Percentiles rank a stretch among this genome's conserved stretches.
Conservation (phyloP, 2,329 filamentous ascomycete species). For the Monosporascus cannonballus region DNA sequence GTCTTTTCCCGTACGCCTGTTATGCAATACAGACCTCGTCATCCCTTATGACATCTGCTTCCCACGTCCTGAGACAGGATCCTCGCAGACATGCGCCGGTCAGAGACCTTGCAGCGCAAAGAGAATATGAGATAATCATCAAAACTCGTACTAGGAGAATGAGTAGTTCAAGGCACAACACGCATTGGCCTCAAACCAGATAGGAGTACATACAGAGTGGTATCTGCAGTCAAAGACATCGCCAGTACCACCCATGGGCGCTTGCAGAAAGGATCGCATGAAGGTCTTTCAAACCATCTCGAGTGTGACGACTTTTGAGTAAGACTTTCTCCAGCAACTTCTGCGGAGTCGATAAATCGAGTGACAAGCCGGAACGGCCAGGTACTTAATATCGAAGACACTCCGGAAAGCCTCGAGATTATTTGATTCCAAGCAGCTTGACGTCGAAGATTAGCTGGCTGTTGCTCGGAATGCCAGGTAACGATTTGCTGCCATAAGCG, state of each 20-base stretch:
- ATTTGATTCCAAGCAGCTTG: constrained; percentile 80
- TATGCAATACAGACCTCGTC: constrained; percentile 48
- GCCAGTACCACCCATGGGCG: neutral
- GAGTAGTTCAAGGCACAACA: neutral
- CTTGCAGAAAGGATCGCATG: neutral
- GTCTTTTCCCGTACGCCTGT: constrained; percentile 39
- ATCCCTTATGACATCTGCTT: constrained; percentile 39
- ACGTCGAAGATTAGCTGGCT: constrained; percentile 89
- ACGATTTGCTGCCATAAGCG: constrained; percentile 79
- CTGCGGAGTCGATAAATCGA: neutral
- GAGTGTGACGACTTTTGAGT: neutral
- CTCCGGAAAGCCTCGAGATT: constrained; percentile 28
- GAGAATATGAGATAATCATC: constrained; percentile 6
- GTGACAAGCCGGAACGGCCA: neutral
- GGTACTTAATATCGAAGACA: neutral
- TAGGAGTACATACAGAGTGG: constrained; percentile 20
- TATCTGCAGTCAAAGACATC: constrained; percentile 13
- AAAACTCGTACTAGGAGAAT: constrained; percentile 1
- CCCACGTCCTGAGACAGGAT: constrained; percentile 29
- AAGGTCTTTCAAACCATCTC: neutral
- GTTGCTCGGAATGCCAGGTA: constrained; percentile 85
- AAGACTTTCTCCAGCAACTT: neutral
- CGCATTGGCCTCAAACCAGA: constrained; percentile 4
- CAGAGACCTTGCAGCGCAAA: constrained; percentile 39
- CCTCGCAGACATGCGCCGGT: constrained; percentile 39